Conservation (phyloP, 2,329 filamentous ascomycete species). For the Epichloe hybrida region DNA sequence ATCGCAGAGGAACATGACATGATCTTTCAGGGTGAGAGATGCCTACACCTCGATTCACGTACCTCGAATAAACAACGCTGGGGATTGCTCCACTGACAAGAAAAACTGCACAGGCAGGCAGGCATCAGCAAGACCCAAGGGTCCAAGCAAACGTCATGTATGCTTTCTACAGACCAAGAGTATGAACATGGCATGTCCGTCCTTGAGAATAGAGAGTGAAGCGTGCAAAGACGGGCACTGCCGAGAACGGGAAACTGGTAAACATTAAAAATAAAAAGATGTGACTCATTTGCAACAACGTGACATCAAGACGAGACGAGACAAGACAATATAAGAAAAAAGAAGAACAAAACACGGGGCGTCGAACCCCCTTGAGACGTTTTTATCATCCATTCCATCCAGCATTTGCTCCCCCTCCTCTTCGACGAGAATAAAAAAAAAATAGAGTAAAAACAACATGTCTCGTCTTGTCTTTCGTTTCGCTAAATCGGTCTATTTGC, state of each 20-base stretch:
- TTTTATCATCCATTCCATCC: background rate
- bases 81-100: too few species aligned
- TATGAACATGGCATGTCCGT: too few species aligned
- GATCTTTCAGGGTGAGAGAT: too few species aligned
- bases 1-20: too few species aligned
- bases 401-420: background rate
- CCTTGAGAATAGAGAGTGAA: too few species aligned
- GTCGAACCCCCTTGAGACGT: background rate
- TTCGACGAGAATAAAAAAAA: background rate
- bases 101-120: too few species aligned
- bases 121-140: too few species aligned
- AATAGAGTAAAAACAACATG: conserved; percentile 1
- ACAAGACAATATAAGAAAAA: background rate
- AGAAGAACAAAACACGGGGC: background rate
- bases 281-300: background rate
- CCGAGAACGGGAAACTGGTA: background rate
- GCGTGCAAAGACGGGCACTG: background rate
- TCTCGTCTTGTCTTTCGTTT: background rate
- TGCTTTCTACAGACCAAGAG: too few species aligned
- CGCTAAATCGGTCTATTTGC: conserved; percentile 4
- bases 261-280: background rate
- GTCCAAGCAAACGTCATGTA: too few species aligned
- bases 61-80: too few species aligned
- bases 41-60: too few species aligned
- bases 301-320: background rate